These are phyloP conservation scores for Vitis amurensis DNA, from an alignment of 164 flowering plant species.

Conservation along the genomic window DNA sequence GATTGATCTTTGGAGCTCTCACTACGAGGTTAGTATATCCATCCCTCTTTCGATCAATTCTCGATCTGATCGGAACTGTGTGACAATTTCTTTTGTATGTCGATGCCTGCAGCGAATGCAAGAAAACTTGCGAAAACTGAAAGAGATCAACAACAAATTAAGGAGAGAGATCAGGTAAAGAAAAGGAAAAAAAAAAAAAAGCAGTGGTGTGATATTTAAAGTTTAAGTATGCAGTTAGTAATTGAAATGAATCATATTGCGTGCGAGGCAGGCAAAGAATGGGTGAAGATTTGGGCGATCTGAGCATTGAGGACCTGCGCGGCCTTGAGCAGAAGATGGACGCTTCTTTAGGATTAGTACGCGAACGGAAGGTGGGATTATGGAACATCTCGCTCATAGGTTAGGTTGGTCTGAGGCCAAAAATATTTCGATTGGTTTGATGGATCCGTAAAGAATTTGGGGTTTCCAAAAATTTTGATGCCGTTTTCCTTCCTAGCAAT, in stretches of 20 bases:
- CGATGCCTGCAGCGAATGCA: constrained; percentile 52
- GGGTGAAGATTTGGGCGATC: constrained; percentile 41
- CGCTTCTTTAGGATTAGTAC: constrained; percentile 21
- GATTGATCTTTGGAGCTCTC: constrained; percentile 58
- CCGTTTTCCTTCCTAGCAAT: no score
- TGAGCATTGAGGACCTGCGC: constrained; percentile 29
- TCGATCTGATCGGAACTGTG: neutral
- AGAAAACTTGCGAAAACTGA: constrained; percentile 41
- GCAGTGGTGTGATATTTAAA: neutral
- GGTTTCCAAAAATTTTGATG: no score
- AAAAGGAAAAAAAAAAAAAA: neutral
- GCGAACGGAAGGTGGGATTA: constrained; percentile 39
- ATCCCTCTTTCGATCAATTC: neutral
- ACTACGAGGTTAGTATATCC: constrained; percentile 50
- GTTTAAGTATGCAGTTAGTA: no score
- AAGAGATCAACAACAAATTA: constrained; percentile 49
- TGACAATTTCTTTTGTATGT: neutral
- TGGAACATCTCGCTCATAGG: neutral
- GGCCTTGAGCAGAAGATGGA: constrained; percentile 35
- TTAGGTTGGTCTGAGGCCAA: neutral
- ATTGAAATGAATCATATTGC: no score
- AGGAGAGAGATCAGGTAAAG: constrained; percentile 62
- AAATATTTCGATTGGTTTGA: neutral
- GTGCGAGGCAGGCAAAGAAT: constrained; percentile 44
- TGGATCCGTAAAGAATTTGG: no score